Conservation (phyloP, 495 filamentous ascomycete species). For the Penicillium taxi region DNA sequence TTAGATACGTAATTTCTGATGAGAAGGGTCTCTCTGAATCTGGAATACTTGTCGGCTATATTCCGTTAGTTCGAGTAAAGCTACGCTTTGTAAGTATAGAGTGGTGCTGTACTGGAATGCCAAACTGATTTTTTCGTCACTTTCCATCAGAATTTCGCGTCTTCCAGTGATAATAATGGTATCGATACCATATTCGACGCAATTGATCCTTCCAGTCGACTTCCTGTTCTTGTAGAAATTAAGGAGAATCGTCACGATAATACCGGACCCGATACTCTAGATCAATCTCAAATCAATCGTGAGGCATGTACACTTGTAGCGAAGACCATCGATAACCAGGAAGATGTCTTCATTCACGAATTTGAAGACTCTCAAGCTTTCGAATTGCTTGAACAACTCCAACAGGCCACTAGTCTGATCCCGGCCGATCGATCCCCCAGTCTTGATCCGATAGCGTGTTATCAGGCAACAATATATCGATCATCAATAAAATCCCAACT, state of each 20-base stretch:
- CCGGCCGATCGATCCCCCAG: conserved; percentile 22
- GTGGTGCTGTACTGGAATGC: not conserved
- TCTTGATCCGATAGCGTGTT: conserved; percentile 21
- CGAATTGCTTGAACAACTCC: conserved; percentile 17
- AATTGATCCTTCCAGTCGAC: not conserved
- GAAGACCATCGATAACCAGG: conserved; percentile 3
- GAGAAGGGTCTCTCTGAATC: conserved; percentile 13
- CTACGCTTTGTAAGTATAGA: conserved; percentile 26
- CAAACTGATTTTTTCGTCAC: conserved; percentile 7
- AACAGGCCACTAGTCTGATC: conserved; percentile 12
- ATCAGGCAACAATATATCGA: conserved; percentile 26
- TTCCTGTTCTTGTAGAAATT: conserved; percentile 15
- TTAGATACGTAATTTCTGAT: conserved; percentile 15
- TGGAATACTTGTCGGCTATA: conserved; percentile 25
- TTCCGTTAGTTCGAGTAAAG: conserved; percentile 29
- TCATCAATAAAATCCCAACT: conserved; percentile 14
- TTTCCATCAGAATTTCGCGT: conserved; percentile 14
- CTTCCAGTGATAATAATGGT: not conserved
- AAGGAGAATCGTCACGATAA: conserved; percentile 1
- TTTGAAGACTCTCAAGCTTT: conserved; percentile 13
- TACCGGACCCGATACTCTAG: not conserved
- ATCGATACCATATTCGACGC: not conserved
- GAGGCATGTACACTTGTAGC: conserved; percentile 16
- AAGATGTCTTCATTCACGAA: conserved; percentile 13
- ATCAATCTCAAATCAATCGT: not conserved